A percentile compares a stretch with the other conserved stretches of the same genome.
Evolutionary conservation across 2,329 filamentous ascomycete species (phyloP).

Genomic region (Colletotrichum acutatum): DNA sequence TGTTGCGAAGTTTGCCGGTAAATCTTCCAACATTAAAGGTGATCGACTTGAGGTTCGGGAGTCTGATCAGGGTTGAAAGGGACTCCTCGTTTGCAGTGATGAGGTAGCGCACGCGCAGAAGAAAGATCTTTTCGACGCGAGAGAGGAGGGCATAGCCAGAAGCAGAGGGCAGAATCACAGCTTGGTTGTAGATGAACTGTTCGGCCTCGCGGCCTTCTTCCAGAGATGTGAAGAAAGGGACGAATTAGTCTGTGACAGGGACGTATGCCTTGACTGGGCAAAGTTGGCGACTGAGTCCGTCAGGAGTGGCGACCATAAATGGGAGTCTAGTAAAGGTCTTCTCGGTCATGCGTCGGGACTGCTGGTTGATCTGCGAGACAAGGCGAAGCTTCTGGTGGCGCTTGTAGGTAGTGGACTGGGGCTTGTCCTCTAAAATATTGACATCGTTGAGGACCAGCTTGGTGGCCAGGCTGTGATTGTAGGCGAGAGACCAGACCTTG

Average conservation of each 20-base stretch:
- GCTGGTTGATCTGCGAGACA: background rate
- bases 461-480: background rate
- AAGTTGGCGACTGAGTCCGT: background rate
- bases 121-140: background rate
- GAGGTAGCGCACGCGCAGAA: background rate
- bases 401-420: background rate
- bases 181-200: background rate
- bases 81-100: background rate
- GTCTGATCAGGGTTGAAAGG: background rate
- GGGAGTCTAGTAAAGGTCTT: background rate
- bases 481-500: background rate
- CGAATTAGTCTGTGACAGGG: background rate
- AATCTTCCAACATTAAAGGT: background rate
- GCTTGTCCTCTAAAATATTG: background rate
- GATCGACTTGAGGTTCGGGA: background rate
- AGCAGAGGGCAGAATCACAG: background rate
- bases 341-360: background rate
- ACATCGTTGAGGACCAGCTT: background rate
- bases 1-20: background rate
- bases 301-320: background rate
- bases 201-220: background rate
- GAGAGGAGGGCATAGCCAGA: background rate
- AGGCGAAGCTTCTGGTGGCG: background rate
- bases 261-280: background rate
- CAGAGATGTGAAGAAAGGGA: background rate